A percentile compares a stretch with the other conserved stretches of the same genome.
phyloP scores from a whole-genome alignment of 2,329 filamentous ascomycete genomes.

The Colletotrichum sp. region DNA sequence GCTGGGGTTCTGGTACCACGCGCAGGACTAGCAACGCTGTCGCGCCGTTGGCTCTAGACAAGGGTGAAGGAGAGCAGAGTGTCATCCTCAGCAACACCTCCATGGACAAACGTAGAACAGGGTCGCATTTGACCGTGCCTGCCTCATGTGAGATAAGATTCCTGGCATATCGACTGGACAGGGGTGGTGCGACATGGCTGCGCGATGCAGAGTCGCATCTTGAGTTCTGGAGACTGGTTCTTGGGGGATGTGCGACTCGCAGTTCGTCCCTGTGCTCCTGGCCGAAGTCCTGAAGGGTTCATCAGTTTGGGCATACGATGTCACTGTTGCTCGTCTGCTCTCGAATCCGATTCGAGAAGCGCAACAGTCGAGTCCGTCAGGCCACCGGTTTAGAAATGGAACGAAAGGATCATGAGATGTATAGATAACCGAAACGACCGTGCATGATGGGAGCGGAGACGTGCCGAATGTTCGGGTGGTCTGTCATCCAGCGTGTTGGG shows the following conservation, averaged over 20 bases:
- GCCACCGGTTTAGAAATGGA: neutral
- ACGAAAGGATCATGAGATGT: neutral
- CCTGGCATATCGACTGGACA: neutral
- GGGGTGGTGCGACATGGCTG: neutral
- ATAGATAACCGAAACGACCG: neutral
- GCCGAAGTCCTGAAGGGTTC: neutral
- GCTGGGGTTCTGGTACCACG: neutral
- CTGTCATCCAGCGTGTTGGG: neutral
- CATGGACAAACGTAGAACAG: neutral
- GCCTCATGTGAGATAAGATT: neutral
- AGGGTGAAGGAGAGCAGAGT: neutral
- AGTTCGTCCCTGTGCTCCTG: neutral
- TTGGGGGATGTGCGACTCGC: neutral
- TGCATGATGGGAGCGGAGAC: neutral
- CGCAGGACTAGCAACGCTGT: neutral
- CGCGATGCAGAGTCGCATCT: neutral
- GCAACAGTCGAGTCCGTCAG: neutral
- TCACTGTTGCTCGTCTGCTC: neutral
- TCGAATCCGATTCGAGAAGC: neutral
- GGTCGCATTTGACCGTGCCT: neutral
- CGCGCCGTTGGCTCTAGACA: neutral
- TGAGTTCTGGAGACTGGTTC: neutral
- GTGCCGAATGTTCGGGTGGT: neutral
- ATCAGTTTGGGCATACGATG: neutral
- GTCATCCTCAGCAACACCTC: neutral